Evolutionary conservation across 176 grass and related monocot species (phyloP), one percentile per base, ranked within the genome.

Genomic region (Oropetium thomaeum): DNA sequence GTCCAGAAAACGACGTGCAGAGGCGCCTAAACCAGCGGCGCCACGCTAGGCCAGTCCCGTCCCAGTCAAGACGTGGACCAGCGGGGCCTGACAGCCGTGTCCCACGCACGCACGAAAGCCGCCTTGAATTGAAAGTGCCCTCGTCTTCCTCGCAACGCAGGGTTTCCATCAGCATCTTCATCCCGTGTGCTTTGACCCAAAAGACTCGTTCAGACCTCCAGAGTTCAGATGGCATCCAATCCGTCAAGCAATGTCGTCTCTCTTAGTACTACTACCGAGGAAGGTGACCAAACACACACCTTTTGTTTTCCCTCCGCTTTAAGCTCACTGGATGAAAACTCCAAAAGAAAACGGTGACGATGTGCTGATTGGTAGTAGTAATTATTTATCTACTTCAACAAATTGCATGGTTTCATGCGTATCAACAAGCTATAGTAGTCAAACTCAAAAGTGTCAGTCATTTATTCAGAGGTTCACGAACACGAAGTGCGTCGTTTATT

Each of bases 131-230:
- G 65, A 79, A 58, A 19, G 35, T 25, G 26, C 7, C 8, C 17
- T 26, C 29, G 2, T 4, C 23, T 2, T 22, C 12, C 42, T 47
- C 53, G 23, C 23, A 57, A 9, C 53, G 23, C 23, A 57, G 10
- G 52, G 22, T 12, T 55, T 3, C n/a, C n/a, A n/a, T n/a, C n/a
- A n/a, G n/a, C 52, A 11, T 12, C 32, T 11, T 23, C 22, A 29
- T 7, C 15, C n/a, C 10, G n/a, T 9, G 79, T 42, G 69, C 39
- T 74, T 72, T 82, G 79, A 74, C 70, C 20, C 1, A 2, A 11
- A 32, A 10, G 49, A 45, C 61, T 8, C 25, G 65, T 44, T 59
- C 77, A 70, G 26, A 58, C 53, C 53, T 27, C 10, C 10, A 10
- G 53, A 25, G 20, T 25, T 25, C n/a, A 54, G n/a, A 15, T 29